phyloP scores from a whole-genome alignment of 164 flowering plant species.

The Piper betle region DNA sequence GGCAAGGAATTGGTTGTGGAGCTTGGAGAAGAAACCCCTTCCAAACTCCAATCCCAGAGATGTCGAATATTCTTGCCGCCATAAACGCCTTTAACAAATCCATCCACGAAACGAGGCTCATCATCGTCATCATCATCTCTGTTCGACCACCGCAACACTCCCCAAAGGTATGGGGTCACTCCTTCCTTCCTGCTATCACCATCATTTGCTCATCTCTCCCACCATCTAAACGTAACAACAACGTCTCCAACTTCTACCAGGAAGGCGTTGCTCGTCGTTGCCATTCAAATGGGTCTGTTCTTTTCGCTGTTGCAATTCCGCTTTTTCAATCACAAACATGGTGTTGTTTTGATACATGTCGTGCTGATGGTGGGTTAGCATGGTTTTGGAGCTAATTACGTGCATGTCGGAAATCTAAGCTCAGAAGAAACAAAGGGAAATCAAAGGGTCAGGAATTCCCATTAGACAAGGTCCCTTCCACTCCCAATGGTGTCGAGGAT shows the following conservation, averaged over 20 bases:
- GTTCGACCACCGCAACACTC: no score
- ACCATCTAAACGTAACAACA: background rate
- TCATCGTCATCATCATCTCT: no score
- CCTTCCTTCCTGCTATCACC: constrained; percentile 5
- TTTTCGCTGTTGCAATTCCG: background rate
- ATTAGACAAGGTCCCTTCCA: background rate
- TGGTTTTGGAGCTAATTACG: background rate
- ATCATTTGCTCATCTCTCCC: background rate
- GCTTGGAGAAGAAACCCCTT: no score
- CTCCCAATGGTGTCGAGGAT: background rate
- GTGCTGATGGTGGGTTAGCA: background rate
- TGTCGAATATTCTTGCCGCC: no score
- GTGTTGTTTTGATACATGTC: no score
- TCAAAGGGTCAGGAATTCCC: background rate
- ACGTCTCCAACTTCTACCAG: background rate
- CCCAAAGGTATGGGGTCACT: no score
- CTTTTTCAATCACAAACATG: no score
- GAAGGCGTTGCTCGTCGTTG: background rate
- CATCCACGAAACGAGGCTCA: no score
- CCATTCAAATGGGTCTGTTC: background rate
- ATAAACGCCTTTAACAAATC: no score
- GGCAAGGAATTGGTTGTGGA: no score
- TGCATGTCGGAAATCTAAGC: background rate
- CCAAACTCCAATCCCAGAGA: no score
- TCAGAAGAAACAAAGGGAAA: background rate